phyloP scores from a whole-genome alignment of 208 protist genomes.

The Crithidia thermophila region DNA sequence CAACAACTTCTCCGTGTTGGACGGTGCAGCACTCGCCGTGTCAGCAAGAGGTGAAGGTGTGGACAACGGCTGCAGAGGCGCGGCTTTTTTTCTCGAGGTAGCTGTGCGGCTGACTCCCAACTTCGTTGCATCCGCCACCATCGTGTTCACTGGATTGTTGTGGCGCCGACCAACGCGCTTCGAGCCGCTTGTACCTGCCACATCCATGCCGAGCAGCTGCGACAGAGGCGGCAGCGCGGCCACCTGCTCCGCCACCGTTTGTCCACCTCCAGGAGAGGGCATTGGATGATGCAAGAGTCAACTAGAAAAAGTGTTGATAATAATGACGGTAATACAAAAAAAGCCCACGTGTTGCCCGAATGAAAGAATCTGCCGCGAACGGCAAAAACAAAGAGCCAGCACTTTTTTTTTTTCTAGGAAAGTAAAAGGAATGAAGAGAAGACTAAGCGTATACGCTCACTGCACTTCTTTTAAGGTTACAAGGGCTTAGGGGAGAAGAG shows the following conservation, averaged over 20 bases:
- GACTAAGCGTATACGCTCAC: background rate
- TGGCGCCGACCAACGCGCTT: too few relatives aligned
- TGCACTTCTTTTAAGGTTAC: too few relatives aligned
- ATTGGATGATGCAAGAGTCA: background rate
- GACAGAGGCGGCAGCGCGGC: slow-evolving; percentile 36
- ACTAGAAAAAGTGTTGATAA: background rate
- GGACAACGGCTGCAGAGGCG: too few relatives aligned
- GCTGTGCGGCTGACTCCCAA: too few relatives aligned
- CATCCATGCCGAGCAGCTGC: slow-evolving; percentile 28
- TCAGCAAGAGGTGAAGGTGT: background rate
- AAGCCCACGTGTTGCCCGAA: background rate
- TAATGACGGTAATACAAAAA: slow-evolving; percentile 5
- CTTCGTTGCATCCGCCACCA: too few relatives aligned
- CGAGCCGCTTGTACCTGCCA: too few relatives aligned
- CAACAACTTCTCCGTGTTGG: too few relatives aligned
- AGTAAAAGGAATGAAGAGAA: background rate
- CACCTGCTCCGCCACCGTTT: slow-evolving; percentile 48
- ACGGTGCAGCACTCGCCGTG: background rate
- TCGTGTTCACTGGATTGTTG: too few relatives aligned
- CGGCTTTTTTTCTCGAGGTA: too few relatives aligned
- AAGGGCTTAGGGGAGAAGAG: too few relatives aligned
- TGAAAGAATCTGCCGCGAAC: too few relatives aligned
- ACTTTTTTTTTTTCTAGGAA: background rate
- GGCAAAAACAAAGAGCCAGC: too few relatives aligned
- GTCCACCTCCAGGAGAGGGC: background rate